Evolutionary conservation across 345 rosid species (phyloP), one percentile per base, ranked within the genome.

Genomic region (Eucalyptus regnans): DNA sequence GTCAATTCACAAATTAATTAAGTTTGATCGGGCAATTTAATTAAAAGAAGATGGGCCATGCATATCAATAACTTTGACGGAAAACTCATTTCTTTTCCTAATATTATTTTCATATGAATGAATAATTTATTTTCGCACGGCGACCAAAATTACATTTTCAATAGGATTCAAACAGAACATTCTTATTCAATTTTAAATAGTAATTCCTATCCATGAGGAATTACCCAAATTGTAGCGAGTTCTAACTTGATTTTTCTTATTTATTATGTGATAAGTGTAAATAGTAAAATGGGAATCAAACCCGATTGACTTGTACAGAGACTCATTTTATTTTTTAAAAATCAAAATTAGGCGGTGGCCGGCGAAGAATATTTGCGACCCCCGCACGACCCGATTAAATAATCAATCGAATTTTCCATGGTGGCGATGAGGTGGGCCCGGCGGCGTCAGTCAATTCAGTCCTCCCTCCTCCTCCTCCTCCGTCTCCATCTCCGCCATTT

Each of bases 391-490:
- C 54, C 56, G 52, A 48, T 46, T 23, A 46, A 80, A 27, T 17
- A 33, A 46, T 85, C 41, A 46, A 46, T 44, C 23, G 17, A 7
- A 86, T 5, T 48, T 48, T 50, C 56, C 86, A 48, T 37, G 86
- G 33, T 48, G 86, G 50, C n/a, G 49, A 33, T 1, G 33, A 29
- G 52, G 85, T 92, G 91, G 92, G 91, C 60, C 90, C 87, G 94
- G 79, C 92, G 92, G 91, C 93, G 89, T 48, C 91, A 87, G 90
- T 91, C 91, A 33, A 20, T 14, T 29, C 56, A 31, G 85, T 23
- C 64, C 66, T 10, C 87, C 23, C 16, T 17, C 87, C n/a, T 51
- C 54, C 44, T 80, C 80, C 71, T 62, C 66, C 86, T n/a, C 87
- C 54, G 7, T 62, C 85, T 76, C 64, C 44, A 12, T 88, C 86